These are phyloP conservation scores for Trichoderma endophyticum DNA, from an alignment of 2,329 filamentous ascomycete species.

Conservation along the genomic window DNA sequence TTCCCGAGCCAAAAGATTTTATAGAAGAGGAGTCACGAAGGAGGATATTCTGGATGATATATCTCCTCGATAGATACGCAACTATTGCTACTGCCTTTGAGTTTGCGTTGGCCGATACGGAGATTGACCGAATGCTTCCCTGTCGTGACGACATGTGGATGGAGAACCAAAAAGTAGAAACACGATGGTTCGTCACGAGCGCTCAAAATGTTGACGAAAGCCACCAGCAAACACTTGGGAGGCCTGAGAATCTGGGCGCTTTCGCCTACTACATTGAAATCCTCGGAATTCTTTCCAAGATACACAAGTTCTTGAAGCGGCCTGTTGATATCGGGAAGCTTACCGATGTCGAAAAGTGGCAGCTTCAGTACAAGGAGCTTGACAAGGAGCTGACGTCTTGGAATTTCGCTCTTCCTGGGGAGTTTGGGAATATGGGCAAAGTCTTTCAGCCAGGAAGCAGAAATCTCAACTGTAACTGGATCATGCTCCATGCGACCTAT, in stretches of 20 bases:
- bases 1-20: slow-evolving; percentile 79
- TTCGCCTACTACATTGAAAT: slow-evolving; percentile 92
- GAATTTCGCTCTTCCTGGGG: slow-evolving; percentile 78
- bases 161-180: slow-evolving; percentile 80
- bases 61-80: slow-evolving; percentile 83
- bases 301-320: slow-evolving; percentile 84
- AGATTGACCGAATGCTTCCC: slow-evolving; percentile 82
- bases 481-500: slow-evolving; percentile 88
- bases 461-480: slow-evolving; percentile 74
- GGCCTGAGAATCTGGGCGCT: slow-evolving; percentile 77
- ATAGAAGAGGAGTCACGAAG: slow-evolving; percentile 86
- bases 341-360: slow-evolving; percentile 85
- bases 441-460: slow-evolving; percentile 70
- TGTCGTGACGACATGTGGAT: slow-evolving; percentile 85
- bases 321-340: slow-evolving; percentile 84
- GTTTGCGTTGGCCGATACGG: slow-evolving; percentile 82
- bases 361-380: slow-evolving; percentile 79
- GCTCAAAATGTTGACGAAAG: slow-evolving; percentile 40
- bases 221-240: slow-evolving; percentile 62
- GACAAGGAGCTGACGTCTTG: slow-evolving; percentile 76
- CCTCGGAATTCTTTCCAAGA: slow-evolving; percentile 78
- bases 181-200: slow-evolving; percentile 69
- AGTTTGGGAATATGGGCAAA: slow-evolving; percentile 81
- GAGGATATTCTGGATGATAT: slow-evolving; percentile 91
- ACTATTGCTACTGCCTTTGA: slow-evolving; percentile 91